Conservation (phyloP, 2,329 filamentous ascomycete species). For the Pseudocercospora fijiensis region DNA sequence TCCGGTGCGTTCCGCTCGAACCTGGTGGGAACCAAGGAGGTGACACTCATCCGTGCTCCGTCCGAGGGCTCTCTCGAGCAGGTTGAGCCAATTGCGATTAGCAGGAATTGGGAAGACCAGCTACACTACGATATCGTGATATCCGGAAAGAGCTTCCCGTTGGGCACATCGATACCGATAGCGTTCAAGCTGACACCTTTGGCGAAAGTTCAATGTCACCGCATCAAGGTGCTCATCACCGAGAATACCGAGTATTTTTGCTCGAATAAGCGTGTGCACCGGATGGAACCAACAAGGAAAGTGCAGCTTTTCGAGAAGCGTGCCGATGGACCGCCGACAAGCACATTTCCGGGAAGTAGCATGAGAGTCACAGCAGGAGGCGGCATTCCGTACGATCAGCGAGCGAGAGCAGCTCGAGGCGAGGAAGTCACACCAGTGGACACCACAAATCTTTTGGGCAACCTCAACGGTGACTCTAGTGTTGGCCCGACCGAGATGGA, state of each 20-base stretch:
- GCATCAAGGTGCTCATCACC: conserved; percentile 86
- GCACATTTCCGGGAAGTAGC: conserved; percentile 71
- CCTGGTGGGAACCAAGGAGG: conserved; percentile 75
- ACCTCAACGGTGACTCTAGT: conserved; percentile 71
- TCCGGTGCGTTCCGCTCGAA: conserved; percentile 89
- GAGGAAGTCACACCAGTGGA: conserved; percentile 55
- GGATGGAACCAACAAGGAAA: conserved; percentile 80
- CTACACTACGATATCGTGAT: conserved; percentile 95
- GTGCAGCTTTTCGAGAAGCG: conserved; percentile 85
- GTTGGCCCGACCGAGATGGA: conserved; percentile 92
- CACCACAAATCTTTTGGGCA: conserved; percentile 72
- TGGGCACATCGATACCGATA: conserved; percentile 84
- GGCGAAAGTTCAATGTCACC: conserved; percentile 89
- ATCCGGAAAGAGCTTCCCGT: conserved; percentile 89
- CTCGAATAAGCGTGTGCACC: conserved; percentile 77
- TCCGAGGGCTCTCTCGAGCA: conserved; percentile 86
- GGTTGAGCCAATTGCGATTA: conserved; percentile 90
- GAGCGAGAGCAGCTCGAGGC: conserved; percentile 57
- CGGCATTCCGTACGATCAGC: conserved; percentile 66
- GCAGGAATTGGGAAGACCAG: conserved; percentile 90
- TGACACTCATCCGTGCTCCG: conserved; percentile 79
- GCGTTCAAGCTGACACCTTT: conserved; percentile 91
- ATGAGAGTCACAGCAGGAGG: conserved; percentile 77
- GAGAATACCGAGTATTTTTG: conserved; percentile 92
- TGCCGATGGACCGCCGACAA: conserved; percentile 72